Evolutionary conservation across 2,329 filamentous ascomycete species (phyloP).

Genomic region (Hortaea werneckii): DNA sequence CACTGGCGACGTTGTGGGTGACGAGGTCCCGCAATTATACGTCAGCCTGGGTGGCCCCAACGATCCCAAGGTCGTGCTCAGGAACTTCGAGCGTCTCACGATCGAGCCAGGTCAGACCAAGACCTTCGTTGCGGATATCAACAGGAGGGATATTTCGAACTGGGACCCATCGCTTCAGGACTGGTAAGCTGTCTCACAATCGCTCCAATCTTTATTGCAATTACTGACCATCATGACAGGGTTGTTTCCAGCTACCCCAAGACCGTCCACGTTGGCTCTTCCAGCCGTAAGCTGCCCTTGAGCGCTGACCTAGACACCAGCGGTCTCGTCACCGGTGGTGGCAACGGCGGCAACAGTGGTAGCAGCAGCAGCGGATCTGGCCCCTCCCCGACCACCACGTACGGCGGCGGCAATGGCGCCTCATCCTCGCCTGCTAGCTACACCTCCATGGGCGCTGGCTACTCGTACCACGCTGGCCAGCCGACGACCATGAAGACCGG

Average conservation of each 20-base stretch:
- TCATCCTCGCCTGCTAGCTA: background rate
- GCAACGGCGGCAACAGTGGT: background rate
- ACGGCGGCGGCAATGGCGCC: background rate
- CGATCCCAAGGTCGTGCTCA: conserved; percentile 57
- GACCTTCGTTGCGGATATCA: conserved; percentile 59
- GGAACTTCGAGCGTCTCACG: conserved; percentile 69
- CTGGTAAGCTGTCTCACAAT: conserved; percentile 44
- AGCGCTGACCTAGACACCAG: conserved; percentile 14
- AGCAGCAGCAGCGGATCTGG: background rate
- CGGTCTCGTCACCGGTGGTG: background rate
- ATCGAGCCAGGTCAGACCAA: conserved; percentile 59
- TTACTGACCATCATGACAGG: conserved; percentile 8
- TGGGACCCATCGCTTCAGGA: conserved; percentile 76
- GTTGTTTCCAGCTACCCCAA: conserved; percentile 49
- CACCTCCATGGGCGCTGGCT: background rate
- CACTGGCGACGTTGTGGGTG: conserved; percentile 53
- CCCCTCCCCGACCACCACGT: too few relatives aligned
- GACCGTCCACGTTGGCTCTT: conserved; percentile 50
- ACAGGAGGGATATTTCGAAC: conserved; percentile 72
- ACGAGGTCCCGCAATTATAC: conserved; percentile 67
- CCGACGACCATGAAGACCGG: background rate
- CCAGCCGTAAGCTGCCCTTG: conserved; percentile 47
- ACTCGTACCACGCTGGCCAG: background rate
- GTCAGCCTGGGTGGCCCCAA: conserved; percentile 68
- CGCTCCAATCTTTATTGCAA: background rate